These are phyloP conservation scores for Gomphus bonarii DNA, from an alignment of 1,284 basidiomycete genomes.

Conservation along the genomic window DNA sequence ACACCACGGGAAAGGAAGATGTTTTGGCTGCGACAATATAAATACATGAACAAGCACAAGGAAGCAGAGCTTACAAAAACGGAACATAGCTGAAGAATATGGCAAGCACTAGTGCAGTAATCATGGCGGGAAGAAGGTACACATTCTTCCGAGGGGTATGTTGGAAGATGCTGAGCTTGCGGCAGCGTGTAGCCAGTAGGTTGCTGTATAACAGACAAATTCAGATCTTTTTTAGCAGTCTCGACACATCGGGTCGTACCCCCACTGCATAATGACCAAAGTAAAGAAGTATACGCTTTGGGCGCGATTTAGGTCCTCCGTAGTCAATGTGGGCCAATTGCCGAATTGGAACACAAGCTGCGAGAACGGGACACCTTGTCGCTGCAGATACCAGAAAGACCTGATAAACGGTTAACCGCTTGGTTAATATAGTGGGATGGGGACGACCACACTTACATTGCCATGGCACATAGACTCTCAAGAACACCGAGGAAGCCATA, in stretches of 20 bases:
- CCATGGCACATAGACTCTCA: constrained; percentile 40
- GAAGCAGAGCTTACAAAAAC: constrained; percentile 26
- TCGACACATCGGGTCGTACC: constrained; percentile 16
- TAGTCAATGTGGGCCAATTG: constrained; percentile 24
- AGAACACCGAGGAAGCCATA: constrained; percentile 54
- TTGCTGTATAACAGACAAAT: constrained; percentile 26
- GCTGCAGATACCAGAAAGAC: constrained; percentile 43
- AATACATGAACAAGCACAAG: constrained; percentile 8
- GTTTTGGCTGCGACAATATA: constrained; percentile 26
- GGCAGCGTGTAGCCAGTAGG: constrained; percentile 37
- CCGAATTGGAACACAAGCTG: constrained; percentile 43
- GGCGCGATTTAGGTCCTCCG: constrained; percentile 32
- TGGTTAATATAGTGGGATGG: constrained; percentile 5
- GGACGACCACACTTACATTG: constrained; percentile 29
- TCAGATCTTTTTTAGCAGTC: constrained; percentile 10
- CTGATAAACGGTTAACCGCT: constrained; percentile 17
- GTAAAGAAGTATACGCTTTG: constrained; percentile 47
- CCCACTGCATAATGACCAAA: constrained; percentile 62
- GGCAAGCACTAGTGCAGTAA: constrained; percentile 31
- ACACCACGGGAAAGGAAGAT: constrained; percentile 45
- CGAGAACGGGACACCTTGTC: constrained; percentile 44
- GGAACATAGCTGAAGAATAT: constrained; percentile 47
- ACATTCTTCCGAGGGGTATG: constrained; percentile 33
- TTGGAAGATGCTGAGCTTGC: constrained; percentile 37
- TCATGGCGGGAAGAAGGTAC: constrained; percentile 38